Evolutionary conservation across 177 flowering plant genomes (phyloP).

Genomic region (Vitis hybrid): DNA sequence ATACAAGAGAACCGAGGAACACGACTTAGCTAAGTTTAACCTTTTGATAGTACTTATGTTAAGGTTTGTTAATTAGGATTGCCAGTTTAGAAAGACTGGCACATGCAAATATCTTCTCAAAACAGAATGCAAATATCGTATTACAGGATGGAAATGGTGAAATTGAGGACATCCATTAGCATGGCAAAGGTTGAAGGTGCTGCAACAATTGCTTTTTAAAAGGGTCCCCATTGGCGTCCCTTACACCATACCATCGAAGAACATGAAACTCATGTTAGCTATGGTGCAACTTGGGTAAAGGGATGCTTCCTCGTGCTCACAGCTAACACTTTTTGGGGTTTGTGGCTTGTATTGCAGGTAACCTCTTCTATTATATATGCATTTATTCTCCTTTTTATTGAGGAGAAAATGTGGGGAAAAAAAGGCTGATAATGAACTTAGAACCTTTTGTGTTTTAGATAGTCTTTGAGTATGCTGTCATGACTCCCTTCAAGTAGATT

Average conservation of each 20-base stretch:
- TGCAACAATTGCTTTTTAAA: conserved; percentile 28
- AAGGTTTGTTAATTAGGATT: neutral
- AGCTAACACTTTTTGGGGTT: conserved; percentile 20
- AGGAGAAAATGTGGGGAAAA: neutral
- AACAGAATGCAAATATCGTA: no score
- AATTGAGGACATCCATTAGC: conserved; percentile 8
- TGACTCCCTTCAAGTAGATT: no score
- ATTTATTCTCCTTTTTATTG: neutral
- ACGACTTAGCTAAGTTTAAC: neutral
- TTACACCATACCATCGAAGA: neutral
- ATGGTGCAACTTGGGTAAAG: conserved; percentile 24
- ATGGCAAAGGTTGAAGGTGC: conserved; percentile 30
- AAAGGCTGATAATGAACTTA: neutral
- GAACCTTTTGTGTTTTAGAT: no score
- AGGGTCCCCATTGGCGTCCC: conserved; percentile 29
- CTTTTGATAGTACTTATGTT: neutral
- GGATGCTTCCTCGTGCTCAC: conserved; percentile 31
- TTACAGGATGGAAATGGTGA: conserved; percentile 20
- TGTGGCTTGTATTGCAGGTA: conserved; percentile 45
- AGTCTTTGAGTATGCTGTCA: no score
- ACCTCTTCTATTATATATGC: neutral
- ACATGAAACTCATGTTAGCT: conserved; percentile 4
- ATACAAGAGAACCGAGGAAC: neutral
- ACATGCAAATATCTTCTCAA: neutral
- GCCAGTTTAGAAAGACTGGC: neutral